Evolutionary conservation across 768 basidiomycete species (phyloP), one percentile per base, ranked within the genome.

Genomic region (Lentinula sp.): DNA sequence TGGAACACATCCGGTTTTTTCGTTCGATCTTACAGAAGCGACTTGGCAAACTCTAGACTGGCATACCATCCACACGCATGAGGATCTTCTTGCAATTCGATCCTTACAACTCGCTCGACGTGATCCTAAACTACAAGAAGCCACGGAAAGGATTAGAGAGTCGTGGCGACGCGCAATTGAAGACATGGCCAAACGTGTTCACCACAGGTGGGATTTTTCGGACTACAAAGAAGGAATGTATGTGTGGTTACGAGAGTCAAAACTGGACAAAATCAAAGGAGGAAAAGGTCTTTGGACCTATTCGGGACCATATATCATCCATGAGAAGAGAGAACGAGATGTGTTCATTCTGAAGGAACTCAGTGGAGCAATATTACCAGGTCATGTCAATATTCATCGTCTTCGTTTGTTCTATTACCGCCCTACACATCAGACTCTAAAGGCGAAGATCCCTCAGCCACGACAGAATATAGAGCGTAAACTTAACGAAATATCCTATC

Each of bases 221-320:
- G 60, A 67, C 10, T 71, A 67, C 51, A 58, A 69, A 13, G 54
- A 59, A 0, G 73, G 73, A 0, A 71, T 69, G 32, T 74, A 68
- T 66, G 73, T 75, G 0, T 65, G 72, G 15, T 21, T 70, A 0
- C 70, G 71, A n/a, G 69, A 75, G 63, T 70, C 74, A 0, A 65
- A 67, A 62, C 50, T 74, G 0, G 72, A 74, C 54, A 56, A 61
- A 0, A 71, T 70, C 57, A 67, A 68, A 11, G 73, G 73, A 1
- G 68, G 70, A 52, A 73, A 74, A 61, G 67, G 67, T 0, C 51
- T 62, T 18, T 67, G 67, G 48, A 51, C 66, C 0, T 74, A 71
- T 70, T 63, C 70, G 0, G 73, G 74, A 0, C 73, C 73, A 0
- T 74, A 61, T 37, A 45, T 64, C 4, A 61, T 64, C 3, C 63